phyloP scores from a whole-genome alignment of 2,329 filamentous ascomycete genomes.

The Penicillium sp. region DNA sequence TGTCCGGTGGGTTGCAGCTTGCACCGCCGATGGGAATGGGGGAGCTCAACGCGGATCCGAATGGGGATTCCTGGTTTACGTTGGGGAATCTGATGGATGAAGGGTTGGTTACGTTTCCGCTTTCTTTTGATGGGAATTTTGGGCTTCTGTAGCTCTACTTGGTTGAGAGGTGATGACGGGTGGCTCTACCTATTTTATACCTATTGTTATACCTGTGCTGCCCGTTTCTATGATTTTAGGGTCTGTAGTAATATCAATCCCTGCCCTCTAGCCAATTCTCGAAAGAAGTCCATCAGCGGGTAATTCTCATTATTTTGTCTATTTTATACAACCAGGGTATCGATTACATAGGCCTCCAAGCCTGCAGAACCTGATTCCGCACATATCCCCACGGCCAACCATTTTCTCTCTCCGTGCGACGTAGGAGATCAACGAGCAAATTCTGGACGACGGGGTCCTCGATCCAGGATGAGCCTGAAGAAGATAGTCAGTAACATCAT shows the following conservation, averaged over 20 bases:
- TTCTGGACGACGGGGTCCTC: constrained; percentile 22
- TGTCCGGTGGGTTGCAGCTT: constrained; percentile 19
- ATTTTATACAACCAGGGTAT: background rate
- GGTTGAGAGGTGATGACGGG: too few species aligned
- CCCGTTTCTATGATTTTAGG: too few species aligned
- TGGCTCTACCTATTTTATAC: too few species aligned
- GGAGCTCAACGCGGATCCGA: constrained; percentile 27
- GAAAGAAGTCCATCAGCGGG: background rate
- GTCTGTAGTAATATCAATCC: too few species aligned
- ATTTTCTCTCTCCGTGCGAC: constrained; percentile 10
- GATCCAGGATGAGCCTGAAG: constrained; percentile 30
- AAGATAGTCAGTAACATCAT: background rate
- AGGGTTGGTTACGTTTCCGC: constrained; percentile 30
- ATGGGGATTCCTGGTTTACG: constrained; percentile 29
- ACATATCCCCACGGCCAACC: constrained; percentile 13
- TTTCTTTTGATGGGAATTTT: constrained; percentile 24
- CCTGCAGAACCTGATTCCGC: constrained; percentile 4
- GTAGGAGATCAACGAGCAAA: constrained; percentile 9
- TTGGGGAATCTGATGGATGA: constrained; percentile 36
- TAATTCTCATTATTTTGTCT: background rate
- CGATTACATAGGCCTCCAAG: constrained; percentile 5
- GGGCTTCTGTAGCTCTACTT: constrained; percentile 24
- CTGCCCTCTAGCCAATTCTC: too few species aligned
- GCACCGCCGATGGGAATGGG: constrained; percentile 23
- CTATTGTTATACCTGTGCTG: too few species aligned